These are phyloP conservation scores for Chrysochromulina parva DNA, from an alignment of 78 protist species.

Conservation along the genomic window DNA sequence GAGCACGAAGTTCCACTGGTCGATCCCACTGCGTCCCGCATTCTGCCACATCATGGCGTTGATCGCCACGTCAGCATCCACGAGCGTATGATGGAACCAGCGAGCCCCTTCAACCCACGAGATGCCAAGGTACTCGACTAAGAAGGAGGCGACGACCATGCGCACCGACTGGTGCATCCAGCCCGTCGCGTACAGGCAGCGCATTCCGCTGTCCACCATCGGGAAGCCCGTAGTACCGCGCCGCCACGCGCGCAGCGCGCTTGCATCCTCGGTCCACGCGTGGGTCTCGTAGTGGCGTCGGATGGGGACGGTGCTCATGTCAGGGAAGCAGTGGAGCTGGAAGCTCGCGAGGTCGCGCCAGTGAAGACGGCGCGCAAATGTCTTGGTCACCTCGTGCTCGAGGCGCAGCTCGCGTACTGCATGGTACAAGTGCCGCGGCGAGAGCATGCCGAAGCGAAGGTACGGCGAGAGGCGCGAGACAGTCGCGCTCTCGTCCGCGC, in stretches of 20 bases:
- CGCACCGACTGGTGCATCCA: constrained; percentile 18
- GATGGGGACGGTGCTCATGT: background rate
- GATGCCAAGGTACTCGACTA: background rate
- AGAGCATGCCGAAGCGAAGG: constrained; percentile 22
- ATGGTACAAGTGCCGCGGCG: background rate
- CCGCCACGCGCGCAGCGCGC: constrained; percentile 14
- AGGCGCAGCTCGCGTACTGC: background rate
- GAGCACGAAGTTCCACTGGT: constrained; percentile 19
- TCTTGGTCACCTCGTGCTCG: constrained; percentile 11
- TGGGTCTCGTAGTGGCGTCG: constrained; percentile 11
- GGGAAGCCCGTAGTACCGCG: constrained; percentile 14
- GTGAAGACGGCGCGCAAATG: constrained; percentile 5
- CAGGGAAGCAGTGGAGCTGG: constrained; percentile 26
- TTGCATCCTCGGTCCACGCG: background rate
- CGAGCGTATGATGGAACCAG: constrained; percentile 24
- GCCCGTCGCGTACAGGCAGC: constrained; percentile 8
- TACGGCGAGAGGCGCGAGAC: constrained; percentile 26
- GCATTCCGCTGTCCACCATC: constrained; percentile 28
- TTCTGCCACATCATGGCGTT: constrained; percentile 32
- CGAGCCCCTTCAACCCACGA: background rate
- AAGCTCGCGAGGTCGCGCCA: constrained; percentile 34
- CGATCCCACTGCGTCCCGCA: constrained; percentile 2
- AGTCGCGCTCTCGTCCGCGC: background rate
- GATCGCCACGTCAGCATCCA: constrained; percentile 16
- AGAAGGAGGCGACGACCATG: constrained; percentile 18